These are phyloP conservation scores for Pleurotus pulmonarius DNA, from an alignment of 768 basidiomycete genomes.

Conservation along the genomic window DNA sequence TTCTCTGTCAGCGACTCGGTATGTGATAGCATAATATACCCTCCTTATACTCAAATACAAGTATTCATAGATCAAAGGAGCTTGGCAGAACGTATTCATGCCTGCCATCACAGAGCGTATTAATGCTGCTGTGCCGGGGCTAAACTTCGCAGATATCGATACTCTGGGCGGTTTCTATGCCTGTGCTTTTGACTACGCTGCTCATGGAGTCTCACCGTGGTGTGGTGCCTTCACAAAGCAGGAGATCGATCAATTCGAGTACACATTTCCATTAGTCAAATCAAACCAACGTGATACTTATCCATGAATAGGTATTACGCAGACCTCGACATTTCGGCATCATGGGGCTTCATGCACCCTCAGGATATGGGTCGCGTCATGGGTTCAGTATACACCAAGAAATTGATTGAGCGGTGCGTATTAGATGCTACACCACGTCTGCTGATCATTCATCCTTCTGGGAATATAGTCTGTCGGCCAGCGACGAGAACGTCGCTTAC, in stretches of 20 bases:
- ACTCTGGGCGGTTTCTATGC: constrained; percentile 37
- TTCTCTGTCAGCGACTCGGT: constrained; percentile 18
- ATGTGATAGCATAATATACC: constrained; percentile 20
- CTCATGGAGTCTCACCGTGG: constrained; percentile 34
- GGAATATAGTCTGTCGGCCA: constrained; percentile 26
- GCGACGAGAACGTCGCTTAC: constrained; percentile 26
- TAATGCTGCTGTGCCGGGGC: constrained; percentile 25
- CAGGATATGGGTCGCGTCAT: constrained; percentile 27
- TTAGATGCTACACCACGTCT: background rate
- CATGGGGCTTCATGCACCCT: constrained; percentile 31
- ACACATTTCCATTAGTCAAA: constrained; percentile 8
- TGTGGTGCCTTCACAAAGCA: constrained; percentile 28
- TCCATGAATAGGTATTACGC: constrained; percentile 29
- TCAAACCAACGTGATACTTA: background rate
- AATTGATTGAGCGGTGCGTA: constrained; percentile 32
- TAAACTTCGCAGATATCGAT: constrained; percentile 27
- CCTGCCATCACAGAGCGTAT: constrained; percentile 30
- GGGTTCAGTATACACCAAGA: constrained; percentile 33
- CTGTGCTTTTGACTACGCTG: constrained; percentile 38
- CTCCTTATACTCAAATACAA: background rate
- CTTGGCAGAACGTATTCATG: constrained; percentile 30
- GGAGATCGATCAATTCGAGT: constrained; percentile 34
- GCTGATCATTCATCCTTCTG: constrained; percentile 9
- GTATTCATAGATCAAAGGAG: constrained; percentile 11
- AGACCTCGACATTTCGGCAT: constrained; percentile 31